Conservation (phyloP, 768 basidiomycete genomes). For the Podaxis sp. region DNA sequence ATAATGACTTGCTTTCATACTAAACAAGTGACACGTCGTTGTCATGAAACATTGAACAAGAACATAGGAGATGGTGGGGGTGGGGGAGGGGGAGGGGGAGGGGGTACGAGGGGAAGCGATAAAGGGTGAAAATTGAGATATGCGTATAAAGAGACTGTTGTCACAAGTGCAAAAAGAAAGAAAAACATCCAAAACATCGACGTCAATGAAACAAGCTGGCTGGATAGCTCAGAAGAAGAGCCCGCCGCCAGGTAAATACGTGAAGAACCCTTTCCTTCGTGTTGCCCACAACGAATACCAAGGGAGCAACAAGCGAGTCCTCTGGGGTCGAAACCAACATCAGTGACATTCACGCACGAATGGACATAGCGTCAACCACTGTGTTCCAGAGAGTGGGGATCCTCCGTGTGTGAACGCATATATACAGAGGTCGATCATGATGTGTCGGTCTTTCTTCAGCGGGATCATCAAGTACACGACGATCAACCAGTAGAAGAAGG, state of each 20-base stretch:
- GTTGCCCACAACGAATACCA: not conserved
- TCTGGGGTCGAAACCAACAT: not conserved
- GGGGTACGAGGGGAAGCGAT: not conserved
- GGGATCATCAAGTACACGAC: not conserved
- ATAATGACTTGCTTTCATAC: conserved; percentile 7
- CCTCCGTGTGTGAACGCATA: not conserved
- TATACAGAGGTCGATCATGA: not conserved
- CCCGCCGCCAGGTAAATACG: not conserved
- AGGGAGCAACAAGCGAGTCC: not conserved
- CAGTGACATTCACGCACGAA: not conserved
- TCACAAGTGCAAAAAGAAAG: conserved; percentile 7
- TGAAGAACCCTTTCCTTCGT: not conserved
- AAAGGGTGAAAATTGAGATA: not conserved
- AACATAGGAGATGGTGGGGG: not conserved
- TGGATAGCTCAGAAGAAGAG: not conserved
- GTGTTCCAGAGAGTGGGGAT: not conserved
- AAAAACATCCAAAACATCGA: conserved; percentile 5
- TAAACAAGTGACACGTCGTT: conserved; percentile 9
- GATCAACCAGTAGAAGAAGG: not conserved
- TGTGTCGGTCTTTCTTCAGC: not conserved
- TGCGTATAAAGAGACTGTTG: conserved; percentile 4
- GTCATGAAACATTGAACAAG: conserved; percentile 8
- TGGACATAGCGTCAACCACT: not conserved
- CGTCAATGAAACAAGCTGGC: not conserved
- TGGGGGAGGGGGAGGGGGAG: too few relatives aligned